Evolutionary conservation across 2,329 filamentous ascomycete genomes (phyloP).

Genomic region (Sporothrix protearum): DNA sequence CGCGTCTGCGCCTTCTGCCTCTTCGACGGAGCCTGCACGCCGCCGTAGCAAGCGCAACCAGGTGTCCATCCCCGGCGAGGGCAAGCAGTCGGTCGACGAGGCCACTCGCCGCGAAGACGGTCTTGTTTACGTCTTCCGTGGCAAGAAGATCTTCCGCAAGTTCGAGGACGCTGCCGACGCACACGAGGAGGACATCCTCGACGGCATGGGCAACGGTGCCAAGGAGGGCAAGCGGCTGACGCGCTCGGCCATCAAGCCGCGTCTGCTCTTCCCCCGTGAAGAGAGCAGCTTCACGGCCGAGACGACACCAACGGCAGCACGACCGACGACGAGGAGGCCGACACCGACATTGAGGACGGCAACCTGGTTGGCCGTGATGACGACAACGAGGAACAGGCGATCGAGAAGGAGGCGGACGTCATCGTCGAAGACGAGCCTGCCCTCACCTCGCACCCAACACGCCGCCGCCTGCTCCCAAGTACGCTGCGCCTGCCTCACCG

Average conservation of each 20-base stretch:
- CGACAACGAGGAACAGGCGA: slow-evolving; percentile 60
- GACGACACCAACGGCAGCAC: slow-evolving; percentile 33
- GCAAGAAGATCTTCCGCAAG: slow-evolving; percentile 73
- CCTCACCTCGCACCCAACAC: slow-evolving; percentile 44
- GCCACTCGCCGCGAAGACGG: slow-evolving; percentile 65
- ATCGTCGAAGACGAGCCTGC: slow-evolving; percentile 41
- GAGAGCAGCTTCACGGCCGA: slow-evolving; percentile 40
- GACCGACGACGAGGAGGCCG: slow-evolving; percentile 57
- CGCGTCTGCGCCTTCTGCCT: slow-evolving; percentile 30
- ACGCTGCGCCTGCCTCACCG: slow-evolving; percentile 53
- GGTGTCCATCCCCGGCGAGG: slow-evolving; percentile 55
- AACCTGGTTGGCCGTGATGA: slow-evolving; percentile 44
- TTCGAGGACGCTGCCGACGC: slow-evolving; percentile 43
- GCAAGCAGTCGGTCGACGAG: slow-evolving; percentile 58
- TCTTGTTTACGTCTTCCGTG: slow-evolving; percentile 73
- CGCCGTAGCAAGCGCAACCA: slow-evolving; percentile 55
- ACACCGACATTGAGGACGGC: slow-evolving; percentile 57
- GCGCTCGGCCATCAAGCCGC: slow-evolving; percentile 58
- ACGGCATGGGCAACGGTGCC: slow-evolving; percentile 30
- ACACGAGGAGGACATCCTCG: slow-evolving; percentile 28
- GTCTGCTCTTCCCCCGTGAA: slow-evolving; percentile 63
- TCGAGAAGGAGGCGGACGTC: slow-evolving; percentile 40
- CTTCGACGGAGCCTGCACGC: slow-evolving; percentile 36
- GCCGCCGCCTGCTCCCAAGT: slow-evolving; percentile 51
- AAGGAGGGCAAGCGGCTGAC: slow-evolving; percentile 21